Percentiles rank a stretch among this genome's conserved stretches.
Evolutionary conservation across 352 stramenopile species (phyloP).

Genomic region (Phytophthora meadii): DNA sequence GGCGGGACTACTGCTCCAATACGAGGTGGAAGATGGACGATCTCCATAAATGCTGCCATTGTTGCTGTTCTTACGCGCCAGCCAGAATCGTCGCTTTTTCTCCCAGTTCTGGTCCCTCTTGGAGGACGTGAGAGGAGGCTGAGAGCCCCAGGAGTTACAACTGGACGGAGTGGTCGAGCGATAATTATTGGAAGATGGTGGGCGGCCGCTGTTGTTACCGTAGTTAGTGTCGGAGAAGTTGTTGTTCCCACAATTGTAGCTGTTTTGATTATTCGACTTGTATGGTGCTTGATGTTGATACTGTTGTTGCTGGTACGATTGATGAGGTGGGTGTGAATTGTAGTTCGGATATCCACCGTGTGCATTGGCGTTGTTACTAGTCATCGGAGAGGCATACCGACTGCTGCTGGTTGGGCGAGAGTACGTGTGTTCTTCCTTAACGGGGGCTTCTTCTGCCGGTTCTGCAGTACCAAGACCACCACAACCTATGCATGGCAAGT

Average conservation of each 20-base stretch:
- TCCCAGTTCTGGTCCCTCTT: slow-evolving; percentile 87
- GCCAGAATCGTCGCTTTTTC: slow-evolving; percentile 74
- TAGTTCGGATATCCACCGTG: slow-evolving; percentile 13
- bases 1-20: slow-evolving; percentile 9
- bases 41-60: slow-evolving; percentile 19
- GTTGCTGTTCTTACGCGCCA: slow-evolving; percentile 59
- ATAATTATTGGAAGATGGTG: slow-evolving; percentile 29
- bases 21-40: slow-evolving; percentile 15
- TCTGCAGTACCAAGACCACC: slow-evolving; percentile 66
- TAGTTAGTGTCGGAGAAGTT: slow-evolving; percentile 11
- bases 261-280: slow-evolving; percentile 17
- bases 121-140: slow-evolving; percentile 76
- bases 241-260: slow-evolving; percentile 22
- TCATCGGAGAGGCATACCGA: slow-evolving; percentile 13
- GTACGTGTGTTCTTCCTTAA: slow-evolving; percentile 26
- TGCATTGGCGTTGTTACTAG: slow-evolving; percentile 22
- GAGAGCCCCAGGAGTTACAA: slow-evolving; percentile 47
- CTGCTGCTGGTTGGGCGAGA: slow-evolving; percentile 21
- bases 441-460: slow-evolving; percentile 17
- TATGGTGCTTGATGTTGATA: slow-evolving; percentile 29
- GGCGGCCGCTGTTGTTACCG: slow-evolving; percentile 20
- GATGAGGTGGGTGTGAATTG: slow-evolving; percentile 6
- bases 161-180: slow-evolving; percentile 26
- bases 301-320: slow-evolving; percentile 9
- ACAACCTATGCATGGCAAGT: slow-evolving; percentile 10